These are phyloP conservation scores for Schizopora paradoxa DNA, from an alignment of 1,284 basidiomycete species.

Conservation along the genomic window DNA sequence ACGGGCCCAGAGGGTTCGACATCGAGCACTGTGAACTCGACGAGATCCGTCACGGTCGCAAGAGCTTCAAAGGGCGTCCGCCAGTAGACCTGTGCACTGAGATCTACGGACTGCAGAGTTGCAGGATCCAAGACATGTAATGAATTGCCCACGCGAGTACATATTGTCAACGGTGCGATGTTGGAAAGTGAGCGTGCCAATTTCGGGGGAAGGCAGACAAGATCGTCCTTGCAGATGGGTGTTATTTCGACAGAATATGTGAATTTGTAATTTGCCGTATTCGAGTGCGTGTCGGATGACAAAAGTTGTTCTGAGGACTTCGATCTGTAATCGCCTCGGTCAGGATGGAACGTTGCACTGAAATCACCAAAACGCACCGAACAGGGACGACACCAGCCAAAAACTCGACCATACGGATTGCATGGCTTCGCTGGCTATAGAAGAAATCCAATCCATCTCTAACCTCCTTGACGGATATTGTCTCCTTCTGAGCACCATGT, in stretches of 20 bases:
- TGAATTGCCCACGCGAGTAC: slow-evolving; percentile 88
- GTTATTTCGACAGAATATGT: slow-evolving; percentile 97
- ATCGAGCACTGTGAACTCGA: slow-evolving; percentile 95
- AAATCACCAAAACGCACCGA: slow-evolving; percentile 44
- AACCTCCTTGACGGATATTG: slow-evolving; percentile 88
- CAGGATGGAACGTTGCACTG: neutral
- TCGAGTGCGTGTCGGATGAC: slow-evolving; percentile 87
- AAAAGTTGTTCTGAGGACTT: slow-evolving; percentile 94
- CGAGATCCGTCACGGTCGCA: slow-evolving; percentile 77
- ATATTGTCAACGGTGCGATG: slow-evolving; percentile 84
- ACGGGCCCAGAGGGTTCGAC: slow-evolving; percentile 76
- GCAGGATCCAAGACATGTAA: slow-evolving; percentile 88
- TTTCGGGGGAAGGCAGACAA: slow-evolving; percentile 84
- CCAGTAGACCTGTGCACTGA: slow-evolving; percentile 86
- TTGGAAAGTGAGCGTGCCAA: slow-evolving; percentile 81
- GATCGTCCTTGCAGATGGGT: slow-evolving; percentile 96
- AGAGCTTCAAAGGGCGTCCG: slow-evolving; percentile 83
- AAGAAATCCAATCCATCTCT: slow-evolving; percentile 97
- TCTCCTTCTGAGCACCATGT: slow-evolving; percentile 95
- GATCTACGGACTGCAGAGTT: slow-evolving; percentile 81
- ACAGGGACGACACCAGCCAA: slow-evolving; percentile 84
- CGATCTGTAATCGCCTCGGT: slow-evolving; percentile 47
- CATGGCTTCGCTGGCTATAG: slow-evolving; percentile 86
- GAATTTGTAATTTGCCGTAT: slow-evolving; percentile 95
- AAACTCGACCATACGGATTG: slow-evolving; percentile 98